A percentile compares a stretch with the other conserved stretches of the same genome.
Conservation (phyloP, 768 basidiomycete species). For the Tremella mesenterica region DNA sequence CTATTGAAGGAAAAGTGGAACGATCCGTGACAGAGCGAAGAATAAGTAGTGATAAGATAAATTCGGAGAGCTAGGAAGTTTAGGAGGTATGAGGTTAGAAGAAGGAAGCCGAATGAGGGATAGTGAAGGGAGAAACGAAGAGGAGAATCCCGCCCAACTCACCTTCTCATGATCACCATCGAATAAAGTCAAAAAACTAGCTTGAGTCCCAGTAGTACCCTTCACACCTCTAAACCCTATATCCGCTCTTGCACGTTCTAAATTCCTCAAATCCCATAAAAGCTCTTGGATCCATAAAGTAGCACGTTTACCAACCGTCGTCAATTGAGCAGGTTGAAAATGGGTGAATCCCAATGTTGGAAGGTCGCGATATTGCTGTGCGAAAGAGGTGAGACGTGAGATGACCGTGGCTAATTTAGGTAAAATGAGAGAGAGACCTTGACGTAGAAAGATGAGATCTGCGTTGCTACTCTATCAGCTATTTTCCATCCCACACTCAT, state of each 20-base stretch:
- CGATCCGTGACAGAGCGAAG: too few relatives aligned
- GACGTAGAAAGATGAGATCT: conserved; percentile 90
- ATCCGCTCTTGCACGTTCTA: conserved; percentile 80
- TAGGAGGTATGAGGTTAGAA: too few relatives aligned
- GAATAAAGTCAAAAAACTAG: conserved; percentile 85
- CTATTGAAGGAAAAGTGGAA: too few relatives aligned
- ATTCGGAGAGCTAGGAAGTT: too few relatives aligned
- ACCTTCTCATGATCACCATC: conserved; percentile 92
- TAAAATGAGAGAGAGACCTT: conserved; percentile 73
- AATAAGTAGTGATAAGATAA: too few relatives aligned
- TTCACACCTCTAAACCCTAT: conserved; percentile 96
- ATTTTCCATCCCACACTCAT: background rate
- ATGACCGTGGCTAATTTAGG: conserved; percentile 84
- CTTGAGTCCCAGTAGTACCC: conserved; percentile 98
- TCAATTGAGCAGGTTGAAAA: conserved; percentile 96
- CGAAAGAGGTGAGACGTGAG: conserved; percentile 75
- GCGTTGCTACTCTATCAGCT: conserved; percentile 63
- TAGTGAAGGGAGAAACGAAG: background rate
- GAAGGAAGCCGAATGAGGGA: too few relatives aligned
- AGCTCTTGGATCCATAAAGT: conserved; percentile 98
- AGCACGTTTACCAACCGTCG: conserved; percentile 93
- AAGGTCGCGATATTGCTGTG: conserved; percentile 71
- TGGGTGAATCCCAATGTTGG: conserved; percentile 97
- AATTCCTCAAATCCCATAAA: conserved; percentile 89
- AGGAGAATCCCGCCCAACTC: background rate